These are phyloP conservation scores for Ophiosphaerella korrae DNA, from an alignment of 2,329 filamentous ascomycete genomes.

Conservation along the genomic window DNA sequence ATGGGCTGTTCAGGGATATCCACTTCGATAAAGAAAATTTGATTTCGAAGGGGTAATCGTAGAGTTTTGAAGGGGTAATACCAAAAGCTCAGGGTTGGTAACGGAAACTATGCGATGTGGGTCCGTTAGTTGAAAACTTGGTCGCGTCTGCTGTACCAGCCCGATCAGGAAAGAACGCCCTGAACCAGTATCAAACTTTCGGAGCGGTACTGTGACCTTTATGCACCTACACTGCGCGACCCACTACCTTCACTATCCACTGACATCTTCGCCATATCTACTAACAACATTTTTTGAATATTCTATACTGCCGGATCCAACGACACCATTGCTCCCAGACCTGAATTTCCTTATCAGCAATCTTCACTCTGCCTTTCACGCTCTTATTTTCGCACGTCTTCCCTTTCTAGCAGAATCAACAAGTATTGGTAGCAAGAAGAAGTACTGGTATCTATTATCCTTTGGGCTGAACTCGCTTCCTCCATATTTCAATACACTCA, in stretches of 20 bases:
- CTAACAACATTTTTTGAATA: no score
- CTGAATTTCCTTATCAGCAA: no score
- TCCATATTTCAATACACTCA: background rate
- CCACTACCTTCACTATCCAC: background rate
- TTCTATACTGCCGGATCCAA: no score
- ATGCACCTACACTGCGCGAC: background rate
- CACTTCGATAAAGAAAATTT: conserved; percentile 1
- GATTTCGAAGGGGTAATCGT: conserved; percentile 23
- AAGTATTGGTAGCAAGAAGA: background rate
- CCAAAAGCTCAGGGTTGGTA: conserved; percentile 5
- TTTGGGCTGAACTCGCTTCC: no score
- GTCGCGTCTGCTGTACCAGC: conserved; percentile 14
- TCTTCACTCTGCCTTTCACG: no score
- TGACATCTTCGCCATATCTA: background rate
- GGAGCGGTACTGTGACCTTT: background rate
- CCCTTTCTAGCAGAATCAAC: no score
- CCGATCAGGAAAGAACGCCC: conserved; percentile 18
- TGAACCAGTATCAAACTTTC: conserved; percentile 6
- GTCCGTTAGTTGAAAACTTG: conserved; percentile 2
- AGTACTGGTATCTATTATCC: background rate
- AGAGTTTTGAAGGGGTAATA: conserved; percentile 46
- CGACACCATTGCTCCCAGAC: no score
- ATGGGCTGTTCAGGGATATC: background rate
- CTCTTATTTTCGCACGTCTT: no score
- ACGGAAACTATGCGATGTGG: background rate